Evolutionary conservation across 371 early-diverging fungal genomes (phyloP).

Genomic region (Syncephalastrum sp.): DNA sequence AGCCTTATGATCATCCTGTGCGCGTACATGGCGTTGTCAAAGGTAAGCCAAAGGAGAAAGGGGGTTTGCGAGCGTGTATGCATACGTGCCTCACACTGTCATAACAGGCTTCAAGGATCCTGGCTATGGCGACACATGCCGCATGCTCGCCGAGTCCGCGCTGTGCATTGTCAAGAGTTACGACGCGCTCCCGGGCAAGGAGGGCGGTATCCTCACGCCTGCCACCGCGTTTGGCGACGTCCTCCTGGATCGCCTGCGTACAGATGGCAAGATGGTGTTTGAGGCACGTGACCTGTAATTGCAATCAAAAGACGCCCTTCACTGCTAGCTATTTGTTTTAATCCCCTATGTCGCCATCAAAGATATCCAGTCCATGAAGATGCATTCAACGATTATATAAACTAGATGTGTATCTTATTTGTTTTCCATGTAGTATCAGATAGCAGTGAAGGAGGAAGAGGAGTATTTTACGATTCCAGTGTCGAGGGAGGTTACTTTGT

Average conservation of each 20-base stretch:
- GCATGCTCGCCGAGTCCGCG: conserved; percentile 63
- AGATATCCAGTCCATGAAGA: no score
- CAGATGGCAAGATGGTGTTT: conserved; percentile 54
- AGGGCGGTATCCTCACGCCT: conserved; percentile 72
- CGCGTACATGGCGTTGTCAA: conserved; percentile 57
- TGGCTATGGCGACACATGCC: conserved; percentile 74
- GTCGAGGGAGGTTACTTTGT: no score
- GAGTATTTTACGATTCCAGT: no score
- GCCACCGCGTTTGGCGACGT: conserved; percentile 70
- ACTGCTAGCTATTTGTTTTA: no score
- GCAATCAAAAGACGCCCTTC: no score
- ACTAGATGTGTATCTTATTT: no score
- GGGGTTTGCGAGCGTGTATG: not conserved
- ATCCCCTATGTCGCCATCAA: no score
- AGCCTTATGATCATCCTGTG: conserved; percentile 41
- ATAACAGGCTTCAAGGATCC: conserved; percentile 57
- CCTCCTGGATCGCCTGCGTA: conserved; percentile 59
- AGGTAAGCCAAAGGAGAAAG: conserved; percentile 23
- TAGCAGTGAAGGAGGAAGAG: no score
- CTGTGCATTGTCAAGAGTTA: conserved; percentile 52
- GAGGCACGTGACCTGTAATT: conserved; percentile 37
- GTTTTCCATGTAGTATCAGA: no score
- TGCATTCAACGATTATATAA: no score
- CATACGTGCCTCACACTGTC: not conserved
- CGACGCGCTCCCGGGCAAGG: conserved; percentile 48